A percentile compares a stretch with the other conserved stretches of the same genome.
phyloP scores from a whole-genome alignment of 345 rosid species.

The Pseudoturritis turrita region DNA sequence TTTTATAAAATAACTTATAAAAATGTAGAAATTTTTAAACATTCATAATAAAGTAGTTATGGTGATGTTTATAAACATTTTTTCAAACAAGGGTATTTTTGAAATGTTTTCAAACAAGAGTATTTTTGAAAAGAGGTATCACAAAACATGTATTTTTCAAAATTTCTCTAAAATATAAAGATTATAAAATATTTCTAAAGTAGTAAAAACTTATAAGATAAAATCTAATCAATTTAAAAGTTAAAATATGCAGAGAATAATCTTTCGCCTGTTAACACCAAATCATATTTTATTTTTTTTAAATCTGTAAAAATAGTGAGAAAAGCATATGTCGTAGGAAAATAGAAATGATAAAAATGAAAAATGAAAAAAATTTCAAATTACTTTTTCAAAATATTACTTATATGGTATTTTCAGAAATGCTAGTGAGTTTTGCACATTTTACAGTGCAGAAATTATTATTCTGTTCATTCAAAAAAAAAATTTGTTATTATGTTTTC shows the following conservation, averaged over 20 bases:
- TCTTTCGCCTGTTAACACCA: background rate
- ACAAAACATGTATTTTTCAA: no score
- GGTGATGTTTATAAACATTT: no score
- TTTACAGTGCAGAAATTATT: slow-evolving; percentile 11
- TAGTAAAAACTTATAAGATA: background rate
- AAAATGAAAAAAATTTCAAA: slow-evolving; percentile 17
- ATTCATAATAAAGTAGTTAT: no score
- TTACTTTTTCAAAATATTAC: slow-evolving; percentile 28
- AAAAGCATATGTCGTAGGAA: slow-evolving; percentile 30
- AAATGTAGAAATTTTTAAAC: no score
- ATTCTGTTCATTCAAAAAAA: no score
- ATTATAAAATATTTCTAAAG: background rate
- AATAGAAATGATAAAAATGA: slow-evolving; percentile 21
- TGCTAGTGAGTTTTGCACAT: slow-evolving; percentile 22
- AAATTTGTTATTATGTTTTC: slow-evolving; percentile 28
- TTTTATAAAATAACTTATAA: no score
- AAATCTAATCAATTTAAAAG: background rate
- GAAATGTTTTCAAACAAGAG: no score
- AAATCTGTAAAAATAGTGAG: slow-evolving; percentile 23
- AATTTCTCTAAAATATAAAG: no score
- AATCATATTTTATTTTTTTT: background rate
- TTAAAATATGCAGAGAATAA: no score
- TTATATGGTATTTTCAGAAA: slow-evolving; percentile 29
- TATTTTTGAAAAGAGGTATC: no score
- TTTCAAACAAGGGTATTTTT: no score